These are phyloP conservation scores for Trichophyton rubrum DNA, from an alignment of 2,329 filamentous ascomycete genomes.

Conservation along the genomic window DNA sequence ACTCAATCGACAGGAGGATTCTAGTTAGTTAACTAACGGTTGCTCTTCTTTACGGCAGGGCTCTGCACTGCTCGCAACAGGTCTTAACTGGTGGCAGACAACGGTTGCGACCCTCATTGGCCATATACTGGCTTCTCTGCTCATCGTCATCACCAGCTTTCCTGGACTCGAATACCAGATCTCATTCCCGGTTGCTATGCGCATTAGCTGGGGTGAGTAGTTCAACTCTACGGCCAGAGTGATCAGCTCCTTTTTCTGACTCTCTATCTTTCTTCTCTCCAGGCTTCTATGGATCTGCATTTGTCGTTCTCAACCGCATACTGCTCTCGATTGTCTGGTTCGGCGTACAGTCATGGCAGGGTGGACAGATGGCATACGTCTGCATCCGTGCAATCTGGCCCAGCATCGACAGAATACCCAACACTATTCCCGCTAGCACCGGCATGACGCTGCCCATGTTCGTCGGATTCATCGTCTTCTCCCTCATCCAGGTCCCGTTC, in stretches of 20 bases:
- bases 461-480: conserved; percentile 27
- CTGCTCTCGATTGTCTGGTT: conserved; percentile 24
- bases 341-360: conserved; percentile 23
- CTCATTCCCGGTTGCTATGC: conserved; percentile 32
- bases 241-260: neutral
- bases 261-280: neutral
- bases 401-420: conserved; percentile 20
- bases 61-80: conserved; percentile 24
- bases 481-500: conserved; percentile 28
- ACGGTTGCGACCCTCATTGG: conserved; percentile 21
- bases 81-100: conserved; percentile 25
- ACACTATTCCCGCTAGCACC: conserved; percentile 22
- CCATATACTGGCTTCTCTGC: conserved; percentile 27
- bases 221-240: conserved; percentile 20
- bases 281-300: conserved; percentile 27
- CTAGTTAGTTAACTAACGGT: neutral
- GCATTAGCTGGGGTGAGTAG: conserved; percentile 30
- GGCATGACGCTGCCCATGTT: conserved; percentile 26
- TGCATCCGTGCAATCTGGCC: conserved; percentile 19
- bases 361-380: conserved; percentile 33
- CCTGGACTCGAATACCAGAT: conserved; percentile 35
- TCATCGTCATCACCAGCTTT: conserved; percentile 27
- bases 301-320: conserved; percentile 31
- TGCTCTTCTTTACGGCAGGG: conserved; percentile 17
- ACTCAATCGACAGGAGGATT: neutral